These are phyloP conservation scores for Poronia punctata DNA, from an alignment of 495 filamentous ascomycete genomes.

Conservation along the genomic window DNA sequence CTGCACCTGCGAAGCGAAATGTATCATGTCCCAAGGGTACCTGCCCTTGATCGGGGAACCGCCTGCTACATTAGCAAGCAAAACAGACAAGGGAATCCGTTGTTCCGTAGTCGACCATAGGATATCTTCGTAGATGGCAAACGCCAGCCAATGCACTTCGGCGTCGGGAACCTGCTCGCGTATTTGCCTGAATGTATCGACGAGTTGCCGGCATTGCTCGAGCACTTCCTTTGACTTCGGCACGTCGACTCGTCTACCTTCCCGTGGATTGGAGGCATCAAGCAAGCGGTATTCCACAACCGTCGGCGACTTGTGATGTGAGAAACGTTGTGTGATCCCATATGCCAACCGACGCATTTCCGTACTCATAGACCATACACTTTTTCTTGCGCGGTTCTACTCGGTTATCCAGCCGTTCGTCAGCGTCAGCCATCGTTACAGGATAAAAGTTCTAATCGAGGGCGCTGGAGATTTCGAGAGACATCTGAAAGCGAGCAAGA, in stretches of 20 bases:
- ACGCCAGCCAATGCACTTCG: conserved; percentile 27
- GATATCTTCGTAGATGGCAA: conserved; percentile 40
- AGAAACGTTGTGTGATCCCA: conserved; percentile 41
- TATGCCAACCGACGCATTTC: conserved; percentile 52
- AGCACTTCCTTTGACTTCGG: conserved; percentile 11
- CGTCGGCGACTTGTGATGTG: conserved; percentile 9
- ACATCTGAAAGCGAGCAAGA: background rate
- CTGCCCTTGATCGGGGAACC: conserved; percentile 9
- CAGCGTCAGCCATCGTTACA: no score
- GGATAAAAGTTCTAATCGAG: no score
- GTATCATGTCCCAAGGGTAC: conserved; percentile 53
- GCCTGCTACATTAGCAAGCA: conserved; percentile 2
- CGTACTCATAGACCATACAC: conserved; percentile 57
- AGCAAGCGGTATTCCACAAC: conserved; percentile 45
- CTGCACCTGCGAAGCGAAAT: conserved; percentile 57
- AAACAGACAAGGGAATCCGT: conserved; percentile 10
- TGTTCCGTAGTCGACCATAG: conserved; percentile 22
- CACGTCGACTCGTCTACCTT: conserved; percentile 24
- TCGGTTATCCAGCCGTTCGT: no score
- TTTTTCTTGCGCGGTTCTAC: conserved; percentile 28
- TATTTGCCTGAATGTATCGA: conserved; percentile 10
- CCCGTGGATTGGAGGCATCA: conserved; percentile 23
- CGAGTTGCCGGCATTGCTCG: conserved; percentile 15
- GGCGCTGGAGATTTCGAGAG: background rate
- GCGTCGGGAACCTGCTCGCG: conserved; percentile 1